Evolutionary conservation across 176 grass and related monocot genomes (phyloP).

Genomic region (Carex pumila): DNA sequence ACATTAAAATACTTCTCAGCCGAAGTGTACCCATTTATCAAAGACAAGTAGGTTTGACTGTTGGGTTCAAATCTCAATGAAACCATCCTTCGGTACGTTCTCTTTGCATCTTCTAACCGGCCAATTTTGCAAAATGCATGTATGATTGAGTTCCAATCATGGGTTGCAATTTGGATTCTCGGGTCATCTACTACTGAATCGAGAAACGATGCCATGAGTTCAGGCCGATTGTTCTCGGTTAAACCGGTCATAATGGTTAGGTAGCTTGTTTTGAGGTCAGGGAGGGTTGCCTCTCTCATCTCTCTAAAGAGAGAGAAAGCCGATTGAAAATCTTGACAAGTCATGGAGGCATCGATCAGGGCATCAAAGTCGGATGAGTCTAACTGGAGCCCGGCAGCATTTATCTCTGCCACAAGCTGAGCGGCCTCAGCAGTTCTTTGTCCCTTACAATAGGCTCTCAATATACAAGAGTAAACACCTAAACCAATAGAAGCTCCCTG

Average conservation of each 20-base stretch:
- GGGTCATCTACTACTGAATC: conserved; percentile 76
- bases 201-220: conserved; percentile 91
- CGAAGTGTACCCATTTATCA: conserved; percentile 82
- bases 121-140: conserved; percentile 93
- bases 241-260: conserved; percentile 98
- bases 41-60: conserved; percentile 88
- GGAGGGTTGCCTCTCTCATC: conserved; percentile 79
- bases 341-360: conserved; percentile 91
- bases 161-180: conserved; percentile 70
- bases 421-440: conserved; percentile 82
- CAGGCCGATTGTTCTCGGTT: conserved; percentile 84
- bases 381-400: conserved; percentile 53
- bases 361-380: conserved; percentile 73
- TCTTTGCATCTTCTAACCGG: conserved; percentile 77
- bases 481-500: conserved; percentile 64
- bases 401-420: conserved; percentile 80
- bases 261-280: conserved; percentile 78
- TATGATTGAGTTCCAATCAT: conserved; percentile 97
- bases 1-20: conserved; percentile 85
- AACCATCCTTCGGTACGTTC: conserved; percentile 82
- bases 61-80: conserved; percentile 86
- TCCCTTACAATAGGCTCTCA: conserved; percentile 93
- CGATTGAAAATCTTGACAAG: conserved; percentile 83
- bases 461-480: conserved; percentile 73
- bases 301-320: conserved; percentile 93